phyloP scores from a whole-genome alignment of 305 asterid genomes.

The Nicotiana rustica region DNA sequence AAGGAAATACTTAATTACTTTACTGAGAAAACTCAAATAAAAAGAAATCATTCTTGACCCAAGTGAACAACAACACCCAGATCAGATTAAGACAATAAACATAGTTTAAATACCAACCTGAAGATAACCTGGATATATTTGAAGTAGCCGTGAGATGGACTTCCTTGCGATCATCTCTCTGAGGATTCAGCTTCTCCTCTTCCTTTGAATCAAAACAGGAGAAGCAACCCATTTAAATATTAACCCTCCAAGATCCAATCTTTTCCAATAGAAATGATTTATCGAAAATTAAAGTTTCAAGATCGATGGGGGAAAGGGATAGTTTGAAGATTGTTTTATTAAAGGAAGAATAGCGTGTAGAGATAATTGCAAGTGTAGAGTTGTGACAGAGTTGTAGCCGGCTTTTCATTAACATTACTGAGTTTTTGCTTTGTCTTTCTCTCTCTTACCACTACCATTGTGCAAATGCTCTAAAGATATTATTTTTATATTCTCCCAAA shows the following conservation, averaged over 20 bases:
- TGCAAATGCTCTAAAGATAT: background rate
- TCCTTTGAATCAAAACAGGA: conserved; percentile 92
- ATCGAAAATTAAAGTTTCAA: conserved; percentile 26
- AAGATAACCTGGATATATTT: conserved; percentile 75
- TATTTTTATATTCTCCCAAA: conserved; percentile 34
- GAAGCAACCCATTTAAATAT: conserved; percentile 80
- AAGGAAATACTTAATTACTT: too few relatives aligned
- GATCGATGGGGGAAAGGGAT: background rate
- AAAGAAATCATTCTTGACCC: background rate
- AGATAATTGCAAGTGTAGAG: conserved; percentile 43
- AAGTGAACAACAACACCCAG: background rate
- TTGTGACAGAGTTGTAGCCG: conserved; percentile 68
- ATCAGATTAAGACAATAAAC: conserved; percentile 13
- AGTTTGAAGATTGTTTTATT: conserved; percentile 32
- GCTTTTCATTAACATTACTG: conserved; percentile 66
- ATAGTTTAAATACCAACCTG: conserved; percentile 56
- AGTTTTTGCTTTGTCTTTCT: conserved; percentile 31
- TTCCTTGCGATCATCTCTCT: conserved; percentile 59
- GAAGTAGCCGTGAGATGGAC: conserved; percentile 61
- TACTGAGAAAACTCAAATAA: too few relatives aligned
- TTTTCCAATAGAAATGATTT: conserved; percentile 16
- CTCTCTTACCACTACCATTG: conserved; percentile 23
- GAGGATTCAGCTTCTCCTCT: conserved; percentile 76
- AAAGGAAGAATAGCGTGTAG: conserved; percentile 27
- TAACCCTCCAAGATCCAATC: conserved; percentile 53